Evolutionary conservation across 768 basidiomycete species (phyloP), one percentile per base, ranked within the genome.

Genomic region (Lepiota subincarnata): DNA sequence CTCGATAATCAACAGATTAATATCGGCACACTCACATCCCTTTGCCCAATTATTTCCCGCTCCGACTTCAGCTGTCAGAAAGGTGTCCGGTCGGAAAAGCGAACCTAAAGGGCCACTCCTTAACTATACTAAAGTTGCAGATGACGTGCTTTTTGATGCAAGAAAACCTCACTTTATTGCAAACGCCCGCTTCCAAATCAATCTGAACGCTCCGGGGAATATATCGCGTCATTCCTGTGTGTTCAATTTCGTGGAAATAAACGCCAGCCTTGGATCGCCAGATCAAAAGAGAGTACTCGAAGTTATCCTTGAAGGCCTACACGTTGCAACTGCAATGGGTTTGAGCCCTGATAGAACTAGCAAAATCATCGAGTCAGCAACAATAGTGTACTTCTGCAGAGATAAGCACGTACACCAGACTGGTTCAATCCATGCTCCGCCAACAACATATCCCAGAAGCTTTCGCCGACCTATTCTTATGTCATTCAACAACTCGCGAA

Each of bases 41-140:
- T 97, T 96, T 13, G 92, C 93, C 89, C 92, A 97, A 58, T 95
- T 96, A 62, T 98, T 97, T 14, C 93, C 94, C 0, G 93, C 80
- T n/a, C 79, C 78, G 1, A 69, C 67, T 38, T 78, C 70, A 1
- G 83, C 78, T 35, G 81, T 79, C 43, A 94, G 66, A 65, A 80
- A 96, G 1, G 91, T 96, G 64, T 94, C 92, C 1, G 95, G 95
- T 45, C 86, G 81, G 72, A 94, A 97, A 5, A 98, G 75, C 6
- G 65, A 60, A 2, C 93, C 93, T 36, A 89, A 70, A 2, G 78
- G 69, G 10, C 92, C 89, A 22, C 82, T 76, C 43, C 83, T 82
- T 46, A 92, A 70, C 83, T 91, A 49, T 18, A 16, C 8, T 50
- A 52, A 56, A 11, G n/a, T 16, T 57, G 34, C 18, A n/a, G 19